These are phyloP conservation scores for Metschnikowia baotianmanensis DNA, from an alignment of 805 yeast species.

Conservation along the genomic window DNA sequence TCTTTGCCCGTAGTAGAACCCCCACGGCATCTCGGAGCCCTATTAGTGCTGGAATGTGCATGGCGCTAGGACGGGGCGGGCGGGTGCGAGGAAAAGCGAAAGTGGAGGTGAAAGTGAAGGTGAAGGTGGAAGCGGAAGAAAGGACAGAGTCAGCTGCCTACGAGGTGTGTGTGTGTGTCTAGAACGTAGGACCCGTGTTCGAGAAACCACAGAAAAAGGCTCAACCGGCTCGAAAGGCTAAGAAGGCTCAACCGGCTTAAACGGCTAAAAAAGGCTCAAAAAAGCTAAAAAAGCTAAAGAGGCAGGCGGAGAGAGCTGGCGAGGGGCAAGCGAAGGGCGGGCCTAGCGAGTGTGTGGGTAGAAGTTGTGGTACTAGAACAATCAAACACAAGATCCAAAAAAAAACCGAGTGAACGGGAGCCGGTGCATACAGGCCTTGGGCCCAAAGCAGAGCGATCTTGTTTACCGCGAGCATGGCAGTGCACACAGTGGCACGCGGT, in stretches of 20 bases:
- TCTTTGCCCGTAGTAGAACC: slow-evolving; percentile 9
- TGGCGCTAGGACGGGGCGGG: not conserved
- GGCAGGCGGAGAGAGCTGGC: not conserved
- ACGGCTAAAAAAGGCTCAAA: no score
- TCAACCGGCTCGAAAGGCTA: not conserved
- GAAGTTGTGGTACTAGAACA: not conserved
- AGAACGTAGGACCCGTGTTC: not conserved
- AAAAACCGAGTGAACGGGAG: not conserved
- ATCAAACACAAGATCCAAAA: not conserved
- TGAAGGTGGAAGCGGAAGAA: not conserved
- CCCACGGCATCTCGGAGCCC: no score
- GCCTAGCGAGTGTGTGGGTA: not conserved
- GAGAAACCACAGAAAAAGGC: no score
- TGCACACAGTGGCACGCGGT: slow-evolving; percentile 9
- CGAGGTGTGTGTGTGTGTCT: not conserved
- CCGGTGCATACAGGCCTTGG: no score
- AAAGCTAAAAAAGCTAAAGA: not conserved
- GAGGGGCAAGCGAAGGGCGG: no score
- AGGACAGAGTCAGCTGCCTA: no score
- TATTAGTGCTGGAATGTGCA: slow-evolving; percentile 8
- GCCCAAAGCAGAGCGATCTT: slow-evolving; percentile 11
- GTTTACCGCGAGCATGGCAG: slow-evolving; percentile 12
- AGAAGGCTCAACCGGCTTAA: not conserved
- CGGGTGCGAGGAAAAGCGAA: no score
- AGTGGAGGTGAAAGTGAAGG: no score